Evolutionary conservation across 306 rosid genomes (phyloP).

Genomic region (Abrus pulchellus): DNA sequence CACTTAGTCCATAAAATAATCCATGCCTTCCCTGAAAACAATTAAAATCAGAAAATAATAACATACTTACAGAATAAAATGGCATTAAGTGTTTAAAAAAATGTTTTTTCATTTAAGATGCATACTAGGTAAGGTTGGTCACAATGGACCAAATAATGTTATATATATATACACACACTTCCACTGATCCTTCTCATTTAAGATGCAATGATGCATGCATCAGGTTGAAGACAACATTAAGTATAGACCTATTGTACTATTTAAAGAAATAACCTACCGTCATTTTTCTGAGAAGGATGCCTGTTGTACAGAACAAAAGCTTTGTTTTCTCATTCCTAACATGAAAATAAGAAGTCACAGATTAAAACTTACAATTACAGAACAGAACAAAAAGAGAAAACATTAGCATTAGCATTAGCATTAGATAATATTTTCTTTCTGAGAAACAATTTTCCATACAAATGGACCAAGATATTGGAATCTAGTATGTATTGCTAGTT

Average conservation of each 20-base stretch:
- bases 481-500: not conserved
- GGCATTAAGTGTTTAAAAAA: not conserved
- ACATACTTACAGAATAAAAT: not conserved
- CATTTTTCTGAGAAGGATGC: constrained; percentile 91
- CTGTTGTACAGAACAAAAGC: constrained; percentile 95
- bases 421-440: constrained; percentile 8
- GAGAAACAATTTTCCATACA: constrained; percentile 19
- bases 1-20: too few relatives aligned
- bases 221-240: constrained; percentile 39
- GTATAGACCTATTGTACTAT: constrained; percentile 27
- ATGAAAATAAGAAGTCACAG: constrained; percentile 44
- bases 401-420: constrained; percentile 11
- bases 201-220: constrained; percentile 6
- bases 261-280: constrained; percentile 60
- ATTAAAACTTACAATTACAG: not conserved
- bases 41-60: not conserved
- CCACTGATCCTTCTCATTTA: not conserved
- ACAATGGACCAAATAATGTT: not conserved
- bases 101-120: too few relatives aligned
- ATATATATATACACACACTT: not conserved
- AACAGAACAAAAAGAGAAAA: constrained; percentile 34
- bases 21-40: not conserved
- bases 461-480: constrained; percentile 25
- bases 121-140: too few relatives aligned
- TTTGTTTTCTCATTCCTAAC: constrained; percentile 85